Base-by-base conservation (phyloP, 208 protist genomes). In the Leishmania braziliensis region DNA sequence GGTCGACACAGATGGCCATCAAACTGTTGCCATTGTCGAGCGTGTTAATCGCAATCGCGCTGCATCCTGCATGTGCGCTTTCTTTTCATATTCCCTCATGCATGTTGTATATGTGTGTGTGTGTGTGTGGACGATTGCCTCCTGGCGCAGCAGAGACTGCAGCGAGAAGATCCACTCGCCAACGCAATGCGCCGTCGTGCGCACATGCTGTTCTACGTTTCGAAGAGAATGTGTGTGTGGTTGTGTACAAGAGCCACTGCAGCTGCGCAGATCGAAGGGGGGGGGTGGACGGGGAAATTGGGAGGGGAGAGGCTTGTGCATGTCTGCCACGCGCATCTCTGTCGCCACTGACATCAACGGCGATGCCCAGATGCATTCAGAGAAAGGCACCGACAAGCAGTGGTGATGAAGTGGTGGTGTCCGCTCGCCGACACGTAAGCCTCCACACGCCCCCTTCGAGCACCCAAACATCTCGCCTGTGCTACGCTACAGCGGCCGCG, bases 401-500 rank as follows among this genome's bases (percentile, higher is more conserved):
- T 14, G 29, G 18, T 20, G 63, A 10, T 33, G 33, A 18, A 9
- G 58, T 63, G 58, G 58, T 43, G 20, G 20, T 14, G 3, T 5
- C 8, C 20, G 26, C 29, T 23, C 39, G 6, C 14, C n/a, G 4
- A 9, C 63, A 68, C 20, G 63, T 68, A 68, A 46, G 43, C 63
- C 12, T 9, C 10, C 63, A 5, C 33, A 39, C 14, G 33, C 33
- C 63, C 71, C 2, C 2, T 51, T 53, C 69, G 72, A 29, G 8
- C 0, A 23, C 53, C 29, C 50, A 10, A 14, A 12, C 8, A 26
- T 23, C 36, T 43, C 69, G 46, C 46, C 46, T 20, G 29, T 12
- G 51, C 51, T 48, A 14, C 36, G 51, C 33, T 81, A 81, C 65
- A 84, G 84, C 50, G 79, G 77, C 69, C 76, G 62, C 18, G 76